phyloP scores from a whole-genome alignment of 257 asterid species.

The Nicotiana benthamiana region DNA sequence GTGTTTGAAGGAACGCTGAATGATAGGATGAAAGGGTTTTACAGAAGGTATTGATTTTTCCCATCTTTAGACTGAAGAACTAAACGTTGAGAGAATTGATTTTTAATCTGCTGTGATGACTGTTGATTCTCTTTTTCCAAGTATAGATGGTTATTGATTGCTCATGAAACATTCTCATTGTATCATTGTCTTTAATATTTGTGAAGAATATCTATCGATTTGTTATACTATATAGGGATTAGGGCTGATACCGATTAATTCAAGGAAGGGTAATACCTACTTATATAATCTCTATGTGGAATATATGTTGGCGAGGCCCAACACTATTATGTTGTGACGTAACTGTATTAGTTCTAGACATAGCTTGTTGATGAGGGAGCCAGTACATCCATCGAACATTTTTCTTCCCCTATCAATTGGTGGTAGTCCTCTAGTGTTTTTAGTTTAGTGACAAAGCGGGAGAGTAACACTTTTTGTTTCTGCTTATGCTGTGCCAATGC shows the following conservation, averaged over 20 bases:
- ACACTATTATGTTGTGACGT: background rate
- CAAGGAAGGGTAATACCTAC: background rate
- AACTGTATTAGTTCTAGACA: background rate
- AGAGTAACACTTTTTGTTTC: background rate
- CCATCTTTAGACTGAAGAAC: background rate
- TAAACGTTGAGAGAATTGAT: background rate
- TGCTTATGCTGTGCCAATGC: background rate
- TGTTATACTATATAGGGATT: background rate
- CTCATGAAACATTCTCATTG: background rate
- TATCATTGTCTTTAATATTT: background rate
- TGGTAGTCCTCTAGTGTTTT: background rate
- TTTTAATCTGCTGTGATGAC: background rate
- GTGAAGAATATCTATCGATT: background rate
- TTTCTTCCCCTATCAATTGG: background rate
- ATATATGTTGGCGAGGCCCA: background rate
- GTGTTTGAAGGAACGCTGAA: constrained; percentile 74
- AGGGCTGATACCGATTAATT: background rate
- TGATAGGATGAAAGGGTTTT: constrained; percentile 95
- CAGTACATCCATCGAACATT: background rate
- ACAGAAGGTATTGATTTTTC: constrained; percentile 51
- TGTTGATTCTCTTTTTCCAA: background rate
- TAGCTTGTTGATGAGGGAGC: background rate
- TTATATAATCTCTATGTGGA: background rate
- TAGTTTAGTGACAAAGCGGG: background rate
- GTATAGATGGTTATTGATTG: background rate